These are phyloP conservation scores for Lithospermum erythrorhizon DNA, from an alignment of 257 asterid genomes.

Conservation along the genomic window DNA sequence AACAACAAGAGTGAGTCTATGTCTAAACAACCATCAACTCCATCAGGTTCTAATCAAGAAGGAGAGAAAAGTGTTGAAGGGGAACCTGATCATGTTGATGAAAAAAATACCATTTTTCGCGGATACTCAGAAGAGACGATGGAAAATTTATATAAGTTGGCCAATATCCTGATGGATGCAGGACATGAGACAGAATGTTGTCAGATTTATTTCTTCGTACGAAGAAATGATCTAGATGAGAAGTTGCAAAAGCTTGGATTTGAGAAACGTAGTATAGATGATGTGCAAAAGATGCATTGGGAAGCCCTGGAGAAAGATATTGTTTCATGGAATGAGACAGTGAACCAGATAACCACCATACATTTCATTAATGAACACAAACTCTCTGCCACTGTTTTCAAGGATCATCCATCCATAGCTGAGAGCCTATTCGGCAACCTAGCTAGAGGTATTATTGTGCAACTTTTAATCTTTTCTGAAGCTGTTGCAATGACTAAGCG, in stretches of 20 bases:
- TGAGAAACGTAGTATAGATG: conserved; percentile 65
- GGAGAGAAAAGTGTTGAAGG: conserved; percentile 13
- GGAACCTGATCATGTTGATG: conserved; percentile 16
- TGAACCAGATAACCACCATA: conserved; percentile 27
- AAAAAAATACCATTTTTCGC: conserved; percentile 13
- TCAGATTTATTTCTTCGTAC: conserved; percentile 38
- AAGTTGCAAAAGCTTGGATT: conserved; percentile 41
- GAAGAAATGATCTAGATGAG: conserved; percentile 59
- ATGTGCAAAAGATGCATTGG: conserved; percentile 66
- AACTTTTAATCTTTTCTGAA: conserved; percentile 58
- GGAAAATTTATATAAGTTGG: conserved; percentile 23
- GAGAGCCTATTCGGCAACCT: conserved; percentile 29
- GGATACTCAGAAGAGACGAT: conserved; percentile 40
- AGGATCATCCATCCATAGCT: conserved; percentile 23
- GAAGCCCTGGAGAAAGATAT: conserved; percentile 65
- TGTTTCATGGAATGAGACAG: conserved; percentile 43
- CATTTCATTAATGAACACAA: conserved; percentile 39
- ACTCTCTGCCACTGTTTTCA: conserved; percentile 35
- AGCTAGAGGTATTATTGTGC: conserved; percentile 23
- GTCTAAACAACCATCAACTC: conserved; percentile 7
- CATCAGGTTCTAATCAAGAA: conserved; percentile 15
- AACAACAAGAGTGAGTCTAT: conserved; percentile 9
- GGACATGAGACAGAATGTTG: conserved; percentile 67
- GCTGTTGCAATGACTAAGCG: conserved; percentile 63
- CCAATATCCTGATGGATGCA: conserved; percentile 39